Percentiles rank a stretch among this genome's conserved stretches.
These are phyloP conservation scores for Globisporangium cylindrosporum DNA, from an alignment of 352 stramenopile species.

Conservation along the genomic window DNA sequence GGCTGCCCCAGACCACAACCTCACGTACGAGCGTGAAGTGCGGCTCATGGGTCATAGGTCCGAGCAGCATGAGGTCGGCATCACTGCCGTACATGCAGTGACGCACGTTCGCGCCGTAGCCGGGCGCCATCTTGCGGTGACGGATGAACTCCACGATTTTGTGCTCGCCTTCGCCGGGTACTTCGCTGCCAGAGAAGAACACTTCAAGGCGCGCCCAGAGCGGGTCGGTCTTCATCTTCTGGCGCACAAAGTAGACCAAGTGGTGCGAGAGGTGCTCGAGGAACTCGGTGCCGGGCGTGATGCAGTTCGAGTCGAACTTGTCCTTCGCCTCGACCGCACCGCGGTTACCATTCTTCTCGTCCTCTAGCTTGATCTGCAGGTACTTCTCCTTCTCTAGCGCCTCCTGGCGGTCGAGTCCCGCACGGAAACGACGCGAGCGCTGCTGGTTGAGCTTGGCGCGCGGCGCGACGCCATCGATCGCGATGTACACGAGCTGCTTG, in stretches of 20 bases:
- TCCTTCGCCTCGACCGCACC: slow-evolving; percentile 28
- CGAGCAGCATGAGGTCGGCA: slow-evolving; percentile 98
- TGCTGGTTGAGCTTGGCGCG: slow-evolving; percentile 99
- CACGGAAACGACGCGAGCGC: slow-evolving; percentile 93
- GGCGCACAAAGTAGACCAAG: slow-evolving; percentile 91
- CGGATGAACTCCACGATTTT: slow-evolving; percentile 99
- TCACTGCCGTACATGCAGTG: slow-evolving; percentile 99
- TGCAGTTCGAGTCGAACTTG: slow-evolving; percentile 99
- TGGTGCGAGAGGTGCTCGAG: slow-evolving; percentile 93
- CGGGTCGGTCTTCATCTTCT: slow-evolving; percentile 96
- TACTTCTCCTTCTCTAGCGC: slow-evolving; percentile 62
- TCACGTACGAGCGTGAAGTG: slow-evolving; percentile 98
- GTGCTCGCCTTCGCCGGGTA: slow-evolving; percentile 99
- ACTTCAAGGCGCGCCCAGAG: slow-evolving; percentile 95
- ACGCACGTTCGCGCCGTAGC: slow-evolving; percentile 93
- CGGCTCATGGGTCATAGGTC: slow-evolving; percentile 97
- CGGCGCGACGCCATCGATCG: slow-evolving; percentile 98
- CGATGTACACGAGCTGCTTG: slow-evolving; percentile 97
- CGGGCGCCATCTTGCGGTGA: slow-evolving; percentile 84
- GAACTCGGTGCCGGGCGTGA: slow-evolving; percentile 99
- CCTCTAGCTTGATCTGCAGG: slow-evolving; percentile 68
- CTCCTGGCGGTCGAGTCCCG: slow-evolving; percentile 74
- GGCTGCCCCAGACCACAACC: slow-evolving; percentile 94
- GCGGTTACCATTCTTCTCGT: slow-evolving; percentile 66
- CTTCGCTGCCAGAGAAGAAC: slow-evolving; percentile 96